phyloP scores from a whole-genome alignment of 176 grass and related monocot species.

The Urochloa ruziziensis region DNA sequence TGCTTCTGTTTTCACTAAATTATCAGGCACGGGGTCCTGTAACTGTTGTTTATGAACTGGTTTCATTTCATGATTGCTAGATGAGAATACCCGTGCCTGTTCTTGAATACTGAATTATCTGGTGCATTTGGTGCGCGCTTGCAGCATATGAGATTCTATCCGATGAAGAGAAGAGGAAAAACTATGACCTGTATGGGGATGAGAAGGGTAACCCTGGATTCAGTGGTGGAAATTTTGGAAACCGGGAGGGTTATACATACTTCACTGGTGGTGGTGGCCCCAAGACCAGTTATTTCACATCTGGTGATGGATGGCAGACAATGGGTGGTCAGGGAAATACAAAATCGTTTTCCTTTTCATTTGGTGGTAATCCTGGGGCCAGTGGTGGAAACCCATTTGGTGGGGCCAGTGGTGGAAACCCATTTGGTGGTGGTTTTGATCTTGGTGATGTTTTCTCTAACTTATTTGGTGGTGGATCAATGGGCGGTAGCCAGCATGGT shows the following conservation, averaged over 20 bases:
- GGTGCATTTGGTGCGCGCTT: background rate
- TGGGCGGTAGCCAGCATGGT: conserved; percentile 45
- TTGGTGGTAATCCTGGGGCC: conserved; percentile 57
- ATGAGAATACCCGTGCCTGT: background rate
- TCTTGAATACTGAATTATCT: background rate
- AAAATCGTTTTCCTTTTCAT: conserved; percentile 84
- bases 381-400: conserved; percentile 60
- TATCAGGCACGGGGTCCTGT: background rate
- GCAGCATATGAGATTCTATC: conserved; percentile 94
- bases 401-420: conserved; percentile 52
- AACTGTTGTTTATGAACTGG: background rate
- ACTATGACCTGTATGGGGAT: conserved; percentile 87
- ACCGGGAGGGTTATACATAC: conserved; percentile 57
- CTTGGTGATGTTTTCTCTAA: conserved; percentile 86
- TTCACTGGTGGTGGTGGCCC: conserved; percentile 61
- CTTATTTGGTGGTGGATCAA: conserved; percentile 64
- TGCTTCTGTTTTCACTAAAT: conserved; percentile 13
- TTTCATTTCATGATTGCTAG: background rate
- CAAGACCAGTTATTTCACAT: conserved; percentile 57
- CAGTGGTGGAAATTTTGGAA: conserved; percentile 62
- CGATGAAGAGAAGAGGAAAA: conserved; percentile 98
- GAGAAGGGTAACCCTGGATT: conserved; percentile 68
- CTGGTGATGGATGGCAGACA: conserved; percentile 80
- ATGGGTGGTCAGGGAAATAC: conserved; percentile 64
- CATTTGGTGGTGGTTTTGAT: conserved; percentile 55